These are phyloP conservation scores for Solanum phureja DNA, from an alignment of 257 asterid genomes.

Conservation along the genomic window DNA sequence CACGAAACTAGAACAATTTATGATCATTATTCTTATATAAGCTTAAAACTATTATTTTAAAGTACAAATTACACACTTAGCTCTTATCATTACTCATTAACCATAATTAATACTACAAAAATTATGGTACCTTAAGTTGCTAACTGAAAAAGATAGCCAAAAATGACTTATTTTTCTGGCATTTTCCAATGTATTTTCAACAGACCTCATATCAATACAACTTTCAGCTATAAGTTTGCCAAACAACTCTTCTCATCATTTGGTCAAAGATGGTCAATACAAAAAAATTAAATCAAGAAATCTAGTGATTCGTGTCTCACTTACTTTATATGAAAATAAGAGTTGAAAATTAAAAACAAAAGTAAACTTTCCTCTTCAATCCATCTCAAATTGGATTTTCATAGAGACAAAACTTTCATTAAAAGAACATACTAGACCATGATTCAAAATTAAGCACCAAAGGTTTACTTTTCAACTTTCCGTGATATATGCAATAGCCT, in stretches of 20 bases:
- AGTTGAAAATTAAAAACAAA: background rate
- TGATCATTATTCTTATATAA: background rate
- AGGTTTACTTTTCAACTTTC: too few relatives aligned
- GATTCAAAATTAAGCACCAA: too few relatives aligned
- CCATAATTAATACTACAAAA: background rate
- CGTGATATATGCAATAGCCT: too few relatives aligned
- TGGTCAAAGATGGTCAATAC: too few relatives aligned
- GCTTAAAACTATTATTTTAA: background rate
- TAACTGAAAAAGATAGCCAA: background rate
- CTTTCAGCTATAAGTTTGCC: too few relatives aligned
- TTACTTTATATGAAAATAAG: background rate
- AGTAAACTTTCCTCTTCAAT: background rate
- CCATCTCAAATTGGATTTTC: background rate
- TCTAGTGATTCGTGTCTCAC: background rate
- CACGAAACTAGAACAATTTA: background rate
- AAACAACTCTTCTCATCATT: too few relatives aligned
- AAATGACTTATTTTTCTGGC: background rate
- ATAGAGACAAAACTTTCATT: conserved; percentile 16
- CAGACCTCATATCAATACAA: too few relatives aligned
- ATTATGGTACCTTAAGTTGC: background rate
- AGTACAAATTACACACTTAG: background rate
- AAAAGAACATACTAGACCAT: conserved; percentile 1
- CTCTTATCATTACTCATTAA: background rate
- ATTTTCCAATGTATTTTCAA: too few relatives aligned
- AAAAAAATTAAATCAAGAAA: too few relatives aligned